Conservation (phyloP, 345 rosid genomes). For the Odontarrhena argentea region DNA sequence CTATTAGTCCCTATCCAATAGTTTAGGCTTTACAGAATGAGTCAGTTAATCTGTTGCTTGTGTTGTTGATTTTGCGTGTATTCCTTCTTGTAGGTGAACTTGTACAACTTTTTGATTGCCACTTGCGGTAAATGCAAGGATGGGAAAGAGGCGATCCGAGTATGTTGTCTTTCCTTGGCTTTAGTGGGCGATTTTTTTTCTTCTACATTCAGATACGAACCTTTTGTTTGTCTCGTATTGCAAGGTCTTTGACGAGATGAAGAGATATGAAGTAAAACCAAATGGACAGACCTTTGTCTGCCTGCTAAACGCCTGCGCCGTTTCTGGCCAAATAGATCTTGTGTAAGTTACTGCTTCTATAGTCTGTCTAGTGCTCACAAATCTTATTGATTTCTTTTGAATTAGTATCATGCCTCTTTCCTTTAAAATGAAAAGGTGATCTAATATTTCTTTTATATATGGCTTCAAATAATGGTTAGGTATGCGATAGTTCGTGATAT, state of each 20-base stretch:
- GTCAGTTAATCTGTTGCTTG: background rate
- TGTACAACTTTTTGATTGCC: conserved; percentile 86
- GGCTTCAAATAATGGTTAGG: conserved; percentile 44
- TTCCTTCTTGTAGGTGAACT: conserved; percentile 52
- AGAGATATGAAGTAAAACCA: conserved; percentile 85
- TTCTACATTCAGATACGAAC: background rate
- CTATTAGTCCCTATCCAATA: background rate
- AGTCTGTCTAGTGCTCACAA: background rate
- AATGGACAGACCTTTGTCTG: conserved; percentile 84
- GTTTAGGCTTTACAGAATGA: conserved; percentile 11
- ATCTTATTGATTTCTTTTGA: background rate
- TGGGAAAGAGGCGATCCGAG: conserved; percentile 71
- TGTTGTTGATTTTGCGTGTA: background rate
- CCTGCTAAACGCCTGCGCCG: conserved; percentile 90
- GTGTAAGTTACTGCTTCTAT: conserved; percentile 66
- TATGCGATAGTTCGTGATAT: conserved; percentile 91
- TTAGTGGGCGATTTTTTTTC: background rate
- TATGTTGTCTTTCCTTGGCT: conserved; percentile 33
- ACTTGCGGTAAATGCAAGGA: conserved; percentile 88
- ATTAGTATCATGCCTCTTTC: conserved; percentile 7
- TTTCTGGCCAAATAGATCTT: conserved; percentile 77
- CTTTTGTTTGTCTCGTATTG: conserved; percentile 22
- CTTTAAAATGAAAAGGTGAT: background rate
- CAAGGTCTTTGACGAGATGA: conserved; percentile 93
- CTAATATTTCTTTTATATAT: conserved; percentile 8